Percentiles rank a stretch among this genome's conserved stretches.
These are phyloP conservation scores for Pythium angustatum DNA, from an alignment of 352 stramenopile species.

Conservation along the genomic window DNA sequence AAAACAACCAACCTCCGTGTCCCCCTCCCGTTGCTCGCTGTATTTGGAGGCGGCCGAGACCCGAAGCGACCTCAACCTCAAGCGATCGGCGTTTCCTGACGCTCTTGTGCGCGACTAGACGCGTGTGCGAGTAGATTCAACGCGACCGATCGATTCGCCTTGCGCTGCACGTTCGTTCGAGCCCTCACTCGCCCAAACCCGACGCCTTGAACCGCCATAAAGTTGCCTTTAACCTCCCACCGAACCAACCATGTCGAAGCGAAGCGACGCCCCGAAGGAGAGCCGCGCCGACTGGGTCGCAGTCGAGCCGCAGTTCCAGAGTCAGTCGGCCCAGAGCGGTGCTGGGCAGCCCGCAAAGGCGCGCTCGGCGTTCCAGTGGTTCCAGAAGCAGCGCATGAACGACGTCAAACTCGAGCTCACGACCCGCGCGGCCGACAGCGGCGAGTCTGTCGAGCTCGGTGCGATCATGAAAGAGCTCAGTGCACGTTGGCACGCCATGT, in stretches of 20 bases:
- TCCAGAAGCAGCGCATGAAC: slow-evolving; percentile 73
- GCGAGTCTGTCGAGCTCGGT: slow-evolving; percentile 63
- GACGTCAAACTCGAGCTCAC: slow-evolving; percentile 61
- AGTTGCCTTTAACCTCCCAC: background rate
- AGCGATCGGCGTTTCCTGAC: no score
- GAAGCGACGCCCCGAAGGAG: slow-evolving; percentile 43
- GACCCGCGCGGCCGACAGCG: slow-evolving; percentile 40
- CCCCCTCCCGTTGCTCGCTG: slow-evolving; percentile 5
- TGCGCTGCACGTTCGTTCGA: slow-evolving; percentile 4
- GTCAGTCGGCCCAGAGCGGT: slow-evolving; percentile 18
- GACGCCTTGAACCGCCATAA: background rate
- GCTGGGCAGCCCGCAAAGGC: slow-evolving; percentile 56
- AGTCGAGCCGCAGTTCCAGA: slow-evolving; percentile 79
- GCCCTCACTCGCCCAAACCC: background rate
- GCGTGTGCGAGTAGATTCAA: no score
- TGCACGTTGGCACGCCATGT: slow-evolving; percentile 70
- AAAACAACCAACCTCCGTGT: slow-evolving; percentile 16
- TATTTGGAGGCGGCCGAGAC: slow-evolving; percentile 17
- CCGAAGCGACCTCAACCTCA: no score
- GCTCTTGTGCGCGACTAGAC: no score
- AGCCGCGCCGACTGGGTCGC: slow-evolving; percentile 77
- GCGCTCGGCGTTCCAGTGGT: slow-evolving; percentile 77
- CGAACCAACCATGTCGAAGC: slow-evolving; percentile 19
- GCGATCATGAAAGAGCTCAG: slow-evolving; percentile 76
- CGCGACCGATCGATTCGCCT: background rate